Percentiles rank a stretch among this genome's conserved stretches.
These are phyloP conservation scores for Mycena maculata DNA, from an alignment of 768 basidiomycete species.

Conservation along the genomic window DNA sequence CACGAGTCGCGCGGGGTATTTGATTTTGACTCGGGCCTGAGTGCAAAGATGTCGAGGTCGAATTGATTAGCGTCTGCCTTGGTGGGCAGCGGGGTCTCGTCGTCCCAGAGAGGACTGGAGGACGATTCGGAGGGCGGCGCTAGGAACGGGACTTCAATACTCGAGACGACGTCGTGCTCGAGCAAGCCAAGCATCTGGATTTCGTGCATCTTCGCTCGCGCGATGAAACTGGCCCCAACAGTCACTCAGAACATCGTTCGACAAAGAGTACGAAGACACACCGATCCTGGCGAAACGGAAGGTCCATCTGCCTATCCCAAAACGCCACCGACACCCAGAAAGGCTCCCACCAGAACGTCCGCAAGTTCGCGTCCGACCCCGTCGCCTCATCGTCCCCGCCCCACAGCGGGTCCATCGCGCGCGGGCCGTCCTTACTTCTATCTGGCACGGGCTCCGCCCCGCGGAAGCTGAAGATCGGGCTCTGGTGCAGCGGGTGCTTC, in stretches of 20 bases:
- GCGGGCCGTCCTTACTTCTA: slow-evolving; percentile 54
- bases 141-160: slow-evolving; percentile 88
- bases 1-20: slow-evolving; percentile 51
- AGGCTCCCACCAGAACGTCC: slow-evolving; percentile 89
- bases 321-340: slow-evolving; percentile 87
- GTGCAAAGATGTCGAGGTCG: slow-evolving; percentile 75
- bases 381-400: slow-evolving; percentile 66
- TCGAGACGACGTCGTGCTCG: slow-evolving; percentile 90
- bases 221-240: slow-evolving; percentile 74
- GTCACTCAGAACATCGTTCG: slow-evolving; percentile 6
- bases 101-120: slow-evolving; percentile 48
- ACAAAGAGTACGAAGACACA: slow-evolving; percentile 41
- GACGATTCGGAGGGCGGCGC: slow-evolving; percentile 51
- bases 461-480: slow-evolving; percentile 91
- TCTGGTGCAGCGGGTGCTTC: slow-evolving; percentile 92
- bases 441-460: slow-evolving; percentile 65
- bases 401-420: slow-evolving; percentile 80
- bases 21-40: slow-evolving; percentile 53
- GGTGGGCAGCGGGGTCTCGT: slow-evolving; percentile 51
- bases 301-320: slow-evolving; percentile 90
- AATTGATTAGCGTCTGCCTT: slow-evolving; percentile 77
- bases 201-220: slow-evolving; percentile 96
- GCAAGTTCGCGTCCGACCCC: slow-evolving; percentile 53
- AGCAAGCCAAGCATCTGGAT: slow-evolving; percentile 94
- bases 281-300: slow-evolving; percentile 86